Conservation (phyloP, 2,329 filamentous ascomycete species). For the Sporothrix variecibatus region DNA sequence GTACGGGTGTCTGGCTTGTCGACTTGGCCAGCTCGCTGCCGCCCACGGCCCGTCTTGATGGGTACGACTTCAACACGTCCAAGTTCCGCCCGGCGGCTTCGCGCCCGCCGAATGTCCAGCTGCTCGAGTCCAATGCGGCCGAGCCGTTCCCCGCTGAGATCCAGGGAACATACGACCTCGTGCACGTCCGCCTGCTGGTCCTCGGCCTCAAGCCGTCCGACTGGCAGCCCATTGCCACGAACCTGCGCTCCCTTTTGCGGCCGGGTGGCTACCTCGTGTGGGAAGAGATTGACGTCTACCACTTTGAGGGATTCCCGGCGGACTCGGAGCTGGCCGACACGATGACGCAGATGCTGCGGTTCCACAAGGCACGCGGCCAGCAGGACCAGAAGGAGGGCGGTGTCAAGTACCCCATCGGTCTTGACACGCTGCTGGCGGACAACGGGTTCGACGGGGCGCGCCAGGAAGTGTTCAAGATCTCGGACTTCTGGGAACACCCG, state of each 20-base stretch:
- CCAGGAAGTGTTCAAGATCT: neutral
- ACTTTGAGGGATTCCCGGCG: neutral
- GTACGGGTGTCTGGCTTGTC: constrained; percentile 28
- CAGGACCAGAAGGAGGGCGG: neutral
- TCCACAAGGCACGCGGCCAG: neutral
- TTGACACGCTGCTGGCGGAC: neutral
- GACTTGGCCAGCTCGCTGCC: constrained; percentile 24
- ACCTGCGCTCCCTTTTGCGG: constrained; percentile 20
- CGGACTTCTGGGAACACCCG: constrained; percentile 3
- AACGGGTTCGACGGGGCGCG: neutral
- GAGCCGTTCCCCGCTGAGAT: constrained; percentile 14
- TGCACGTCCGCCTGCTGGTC: constrained; percentile 26
- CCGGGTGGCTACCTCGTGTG: constrained; percentile 28
- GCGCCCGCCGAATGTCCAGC: constrained; percentile 23
- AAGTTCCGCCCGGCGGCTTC: constrained; percentile 24
- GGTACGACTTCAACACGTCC: constrained; percentile 25
- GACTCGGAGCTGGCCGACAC: neutral
- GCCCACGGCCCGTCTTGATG: constrained; percentile 21
- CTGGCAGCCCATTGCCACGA: constrained; percentile 12
- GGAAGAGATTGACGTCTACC: constrained; percentile 23
- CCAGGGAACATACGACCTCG: constrained; percentile 26
- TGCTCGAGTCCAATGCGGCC: constrained; percentile 16
- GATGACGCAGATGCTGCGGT: constrained; percentile 4
- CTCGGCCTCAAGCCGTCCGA: constrained; percentile 20
- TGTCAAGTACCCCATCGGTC: neutral